Percentiles rank a stretch among this genome's conserved stretches.
Evolutionary conservation across 305 asterid genomes (phyloP).

Genomic region (Withania somnifera): DNA sequence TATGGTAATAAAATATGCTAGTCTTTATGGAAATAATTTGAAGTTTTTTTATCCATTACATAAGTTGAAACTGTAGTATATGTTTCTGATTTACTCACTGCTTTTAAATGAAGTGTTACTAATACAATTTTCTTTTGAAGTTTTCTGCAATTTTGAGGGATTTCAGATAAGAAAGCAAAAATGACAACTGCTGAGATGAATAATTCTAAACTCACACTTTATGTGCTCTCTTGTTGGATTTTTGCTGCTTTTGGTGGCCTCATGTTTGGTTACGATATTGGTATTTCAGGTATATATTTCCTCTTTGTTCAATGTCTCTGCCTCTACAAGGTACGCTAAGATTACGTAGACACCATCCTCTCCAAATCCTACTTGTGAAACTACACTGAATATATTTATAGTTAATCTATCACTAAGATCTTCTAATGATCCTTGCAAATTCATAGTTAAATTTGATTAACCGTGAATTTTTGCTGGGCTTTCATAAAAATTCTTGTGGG

Average conservation of each 20-base stretch:
- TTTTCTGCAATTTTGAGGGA: background rate
- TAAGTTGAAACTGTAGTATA: background rate
- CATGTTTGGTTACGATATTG: constrained; percentile 1
- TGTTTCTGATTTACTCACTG: background rate
- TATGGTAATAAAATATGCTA: background rate
- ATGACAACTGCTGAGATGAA: constrained; percentile 2
- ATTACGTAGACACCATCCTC: too few species aligned
- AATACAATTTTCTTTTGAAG: too few species aligned
- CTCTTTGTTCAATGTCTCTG: background rate
- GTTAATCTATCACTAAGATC: background rate
- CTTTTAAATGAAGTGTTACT: too few species aligned
- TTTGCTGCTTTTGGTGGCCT: constrained; percentile 27
- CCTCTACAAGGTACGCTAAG: too few species aligned
- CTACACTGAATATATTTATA: background rate
- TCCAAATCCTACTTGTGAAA: too few species aligned
- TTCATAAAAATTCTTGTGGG: background rate
- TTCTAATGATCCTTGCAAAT: background rate
- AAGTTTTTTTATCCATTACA: background rate
- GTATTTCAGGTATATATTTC: constrained; percentile 28
- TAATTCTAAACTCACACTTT: constrained; percentile 24
- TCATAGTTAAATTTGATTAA: background rate
- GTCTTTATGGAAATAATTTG: background rate
- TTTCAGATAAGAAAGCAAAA: background rate
- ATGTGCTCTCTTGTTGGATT: constrained; percentile 33
- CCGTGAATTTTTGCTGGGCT: background rate